Conservation (phyloP, 345 rosid species). For the Ailanthus altissimus region DNA sequence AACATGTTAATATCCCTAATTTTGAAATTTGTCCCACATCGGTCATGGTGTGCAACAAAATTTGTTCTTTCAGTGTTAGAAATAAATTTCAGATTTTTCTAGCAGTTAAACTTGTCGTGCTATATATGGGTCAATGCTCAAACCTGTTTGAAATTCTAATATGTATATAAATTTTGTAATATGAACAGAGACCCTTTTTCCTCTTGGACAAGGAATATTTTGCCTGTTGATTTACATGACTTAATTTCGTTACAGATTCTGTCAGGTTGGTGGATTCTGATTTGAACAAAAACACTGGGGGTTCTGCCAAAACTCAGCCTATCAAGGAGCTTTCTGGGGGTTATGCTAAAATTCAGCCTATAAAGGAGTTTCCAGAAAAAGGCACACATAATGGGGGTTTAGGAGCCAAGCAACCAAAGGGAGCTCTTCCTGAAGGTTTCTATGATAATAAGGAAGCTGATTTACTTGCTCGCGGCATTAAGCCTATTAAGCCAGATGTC, state of each 20-base stretch:
- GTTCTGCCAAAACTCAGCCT: conserved; percentile 19
- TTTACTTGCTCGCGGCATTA: conserved; percentile 92
- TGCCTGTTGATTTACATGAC: not conserved
- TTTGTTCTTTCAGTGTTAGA: too few species aligned
- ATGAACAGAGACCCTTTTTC: too few species aligned
- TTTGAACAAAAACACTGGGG: conserved; percentile 10
- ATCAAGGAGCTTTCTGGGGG: conserved; percentile 22
- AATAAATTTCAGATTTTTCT: not conserved
- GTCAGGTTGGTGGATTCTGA: conserved; percentile 19
- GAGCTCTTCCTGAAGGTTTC: conserved; percentile 89
- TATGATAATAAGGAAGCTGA: conserved; percentile 97
- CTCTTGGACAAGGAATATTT: not conserved
- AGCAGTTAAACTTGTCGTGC: not conserved
- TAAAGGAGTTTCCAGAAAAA: conserved; percentile 34
- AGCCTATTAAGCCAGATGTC: conserved; percentile 81
- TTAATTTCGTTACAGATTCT: not conserved
- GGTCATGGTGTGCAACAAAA: too few species aligned
- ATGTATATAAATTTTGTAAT: too few species aligned
- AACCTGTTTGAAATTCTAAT: too few species aligned
- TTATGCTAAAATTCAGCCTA: conserved; percentile 26
- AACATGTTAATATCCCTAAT: too few species aligned
- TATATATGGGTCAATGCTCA: too few species aligned
- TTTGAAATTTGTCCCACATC: too few species aligned
- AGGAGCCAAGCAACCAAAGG: conserved; percentile 53
- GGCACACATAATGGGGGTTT: conserved; percentile 29